Evolutionary conservation across 129 eudicot genomes (phyloP), one percentile per base, ranked within the genome.

Genomic region (Oenanthe sinensis): DNA sequence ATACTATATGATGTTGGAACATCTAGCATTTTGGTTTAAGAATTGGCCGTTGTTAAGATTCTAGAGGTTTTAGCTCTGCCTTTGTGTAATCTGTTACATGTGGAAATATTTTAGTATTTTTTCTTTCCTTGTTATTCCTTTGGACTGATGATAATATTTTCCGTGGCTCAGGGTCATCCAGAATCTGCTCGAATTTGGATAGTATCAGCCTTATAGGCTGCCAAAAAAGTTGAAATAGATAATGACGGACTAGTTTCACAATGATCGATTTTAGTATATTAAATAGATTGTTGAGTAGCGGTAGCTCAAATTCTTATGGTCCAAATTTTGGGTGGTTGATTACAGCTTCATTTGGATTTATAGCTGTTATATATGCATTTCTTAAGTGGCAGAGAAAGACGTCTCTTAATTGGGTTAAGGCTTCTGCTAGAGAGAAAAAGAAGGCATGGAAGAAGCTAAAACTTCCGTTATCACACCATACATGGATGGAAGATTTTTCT

Each of bases 371-470:
- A 74, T 88, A 83, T 80, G 88, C 88, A 48, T 84, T 81, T 68
- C 80, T 84, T 39, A 86, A 79, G 77, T 88, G 89, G 89, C 89
- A 88, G 82, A 77, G 85, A 74, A 86, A 54, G 72, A 82, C 87
- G 37, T 88, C 92, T 62, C 83, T 88, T 26, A 82, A 86, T 62
- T 83, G 92, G 92, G 89, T 88, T 77, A 86, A 88, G 82, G 92
- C 89, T 77, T 86, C 92, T 75, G 87, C 92, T 12, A 82, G 81
- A 79, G 92, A 89, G 20, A 88, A 88, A 79, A 82, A 88, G 80
- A 83, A 84, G 79, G 92, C 84, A 0, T 83, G 86, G 89, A 86
- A 82, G 84, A 88, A 84, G 80, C 82, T 88, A n/a, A 88, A 88
- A 67, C 89, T 84, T 80, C 92, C 89, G 1, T 70, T 82, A 58